Base-by-base conservation (phyloP, 2,329 filamentous ascomycete genomes). In the Alternaria alternata region DNA sequence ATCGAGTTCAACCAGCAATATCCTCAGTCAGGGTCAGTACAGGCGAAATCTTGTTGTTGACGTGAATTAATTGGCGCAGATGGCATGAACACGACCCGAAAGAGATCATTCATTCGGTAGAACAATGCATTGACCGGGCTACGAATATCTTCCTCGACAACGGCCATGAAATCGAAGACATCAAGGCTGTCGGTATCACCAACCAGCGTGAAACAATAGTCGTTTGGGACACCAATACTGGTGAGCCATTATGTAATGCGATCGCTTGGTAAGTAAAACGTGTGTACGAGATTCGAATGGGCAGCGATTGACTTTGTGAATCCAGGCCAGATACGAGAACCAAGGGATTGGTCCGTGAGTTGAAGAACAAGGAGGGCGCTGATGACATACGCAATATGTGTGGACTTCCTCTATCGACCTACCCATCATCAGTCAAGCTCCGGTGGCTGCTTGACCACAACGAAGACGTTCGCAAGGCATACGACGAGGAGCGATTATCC, bases 171-270 rank as follows among this genome's bases (percentile, higher is more conserved):
- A 83, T 85, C 61, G 84, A 85, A 54, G 86, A 90, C 69, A 92
- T 97, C 73, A 90, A 87, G 75, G 87, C 91, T 11, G 85, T 97
- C 66, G 93, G 93, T 57, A 91, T 97, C 75, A 96, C 93, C 60
- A 96, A 94, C 80, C 93, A 97, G 82, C 89, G 93, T 75, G 93
- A 97, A 79, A 96, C 93, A 1, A 92, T 90, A 2, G 84, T 96
- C 1, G 89, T 93, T 26, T 96, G 93, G 93, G 92, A 97, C 77
- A 87, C 84, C 70, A 85, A 86, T 67, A 95, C 91, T 1, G 93
- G 93, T 65, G 86, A 95, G 76, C 88, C 92, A 4, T 82, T 97
- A 16, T 86, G 92, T 81, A 93, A 94, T 73, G 93, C 93, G 59
- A 90, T 97, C 62, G 93, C 93, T 44, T 97, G 93, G 93, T 65